These are phyloP conservation scores for Plasmodium malariae DNA, from an alignment of 169 alveolate species.

Conservation along the genomic window DNA sequence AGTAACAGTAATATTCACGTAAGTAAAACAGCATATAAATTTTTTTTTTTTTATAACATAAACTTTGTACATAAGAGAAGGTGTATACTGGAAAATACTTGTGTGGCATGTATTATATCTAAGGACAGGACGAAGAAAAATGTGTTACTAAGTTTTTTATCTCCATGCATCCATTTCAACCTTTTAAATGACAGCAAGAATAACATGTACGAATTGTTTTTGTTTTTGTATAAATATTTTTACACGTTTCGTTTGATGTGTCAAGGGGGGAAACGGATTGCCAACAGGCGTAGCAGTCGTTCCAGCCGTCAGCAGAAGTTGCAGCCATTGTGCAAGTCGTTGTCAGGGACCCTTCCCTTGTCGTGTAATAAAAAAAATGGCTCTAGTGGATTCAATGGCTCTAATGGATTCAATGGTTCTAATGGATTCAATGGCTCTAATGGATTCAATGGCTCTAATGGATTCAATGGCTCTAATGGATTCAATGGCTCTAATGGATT, in stretches of 20 bases:
- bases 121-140: neutral
- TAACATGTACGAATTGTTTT: neutral
- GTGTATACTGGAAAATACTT: conserved; percentile 20
- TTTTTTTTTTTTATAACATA: conserved; percentile 55
- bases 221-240: conserved; percentile 32
- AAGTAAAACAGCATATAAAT: conserved; percentile 22
- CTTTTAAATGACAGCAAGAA: conserved; percentile 13
- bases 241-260: neutral
- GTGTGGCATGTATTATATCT: neutral
- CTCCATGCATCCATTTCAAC: conserved; percentile 4
- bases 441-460: no score
- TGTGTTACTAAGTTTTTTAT: neutral
- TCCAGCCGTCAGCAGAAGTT: neutral
- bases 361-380: no score
- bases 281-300: neutral
- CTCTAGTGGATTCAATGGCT: no score
- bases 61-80: conserved; percentile 40
- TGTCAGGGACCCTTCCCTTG: no score
- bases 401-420: no score
- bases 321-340: no score
- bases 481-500: no score
- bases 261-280: neutral
- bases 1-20: conserved; percentile 3
- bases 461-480: no score
- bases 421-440: no score